These are phyloP conservation scores for Aspergillus versicolor DNA, from an alignment of 2,329 filamentous ascomycete species.

Conservation along the genomic window DNA sequence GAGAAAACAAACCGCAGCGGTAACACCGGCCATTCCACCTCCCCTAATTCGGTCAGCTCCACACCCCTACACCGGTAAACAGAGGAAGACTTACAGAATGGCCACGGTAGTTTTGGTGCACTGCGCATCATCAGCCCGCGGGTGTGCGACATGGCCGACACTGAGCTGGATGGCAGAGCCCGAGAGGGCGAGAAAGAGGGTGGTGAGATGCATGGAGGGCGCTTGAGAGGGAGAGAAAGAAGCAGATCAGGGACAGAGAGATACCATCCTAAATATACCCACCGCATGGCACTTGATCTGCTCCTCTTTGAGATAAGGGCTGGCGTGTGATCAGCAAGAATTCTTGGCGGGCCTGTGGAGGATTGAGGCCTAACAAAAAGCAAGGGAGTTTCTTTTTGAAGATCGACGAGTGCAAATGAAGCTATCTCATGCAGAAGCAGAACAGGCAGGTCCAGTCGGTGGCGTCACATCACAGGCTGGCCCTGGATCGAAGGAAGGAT, in stretches of 20 bases:
- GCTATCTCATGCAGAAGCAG: background rate
- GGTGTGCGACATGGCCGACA: constrained; percentile 21
- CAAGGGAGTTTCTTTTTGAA: background rate
- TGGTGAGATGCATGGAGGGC: constrained; percentile 3
- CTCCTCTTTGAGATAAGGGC: constrained; percentile 5
- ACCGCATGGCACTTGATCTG: background rate
- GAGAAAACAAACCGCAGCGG: constrained; percentile 51
- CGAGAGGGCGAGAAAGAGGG: background rate
- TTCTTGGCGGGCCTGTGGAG: background rate
- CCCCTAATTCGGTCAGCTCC: constrained; percentile 36
- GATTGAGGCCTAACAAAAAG: background rate
- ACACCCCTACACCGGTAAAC: background rate
- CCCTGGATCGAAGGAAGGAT: background rate
- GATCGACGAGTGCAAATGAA: background rate
- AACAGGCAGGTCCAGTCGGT: constrained; percentile 6
- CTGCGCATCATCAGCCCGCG: constrained; percentile 14
- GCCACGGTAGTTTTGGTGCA: constrained; percentile 35
- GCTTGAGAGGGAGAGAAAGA: background rate
- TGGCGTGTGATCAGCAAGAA: constrained; percentile 2
- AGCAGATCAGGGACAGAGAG: background rate
- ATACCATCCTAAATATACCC: background rate
- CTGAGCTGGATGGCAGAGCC: background rate
- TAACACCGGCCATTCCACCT: constrained; percentile 63
- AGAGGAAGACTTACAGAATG: constrained; percentile 27
- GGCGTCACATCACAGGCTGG: background rate